Conservation (phyloP, 2,329 filamentous ascomycete genomes). For the Arthrobotrys pseudoclavata region DNA sequence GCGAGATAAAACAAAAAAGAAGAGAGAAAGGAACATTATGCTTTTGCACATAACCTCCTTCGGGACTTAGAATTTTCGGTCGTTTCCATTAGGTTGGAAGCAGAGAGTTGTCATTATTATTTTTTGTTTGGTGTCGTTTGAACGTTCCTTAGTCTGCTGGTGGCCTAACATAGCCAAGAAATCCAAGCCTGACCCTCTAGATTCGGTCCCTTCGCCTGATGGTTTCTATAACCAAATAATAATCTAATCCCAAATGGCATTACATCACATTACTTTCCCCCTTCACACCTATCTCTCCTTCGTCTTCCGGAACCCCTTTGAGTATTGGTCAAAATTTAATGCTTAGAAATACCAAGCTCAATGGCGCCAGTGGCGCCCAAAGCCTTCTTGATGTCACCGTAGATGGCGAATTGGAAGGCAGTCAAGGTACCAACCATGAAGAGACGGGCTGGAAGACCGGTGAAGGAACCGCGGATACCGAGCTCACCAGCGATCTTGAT, state of each 20-base stretch:
- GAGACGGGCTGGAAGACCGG: conserved; percentile 83
- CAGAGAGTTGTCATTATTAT: conserved; percentile 22
- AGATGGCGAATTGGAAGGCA: conserved; percentile 89
- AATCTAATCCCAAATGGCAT: conserved; percentile 34
- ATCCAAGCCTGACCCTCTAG: conserved; percentile 9
- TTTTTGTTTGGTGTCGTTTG: not conserved
- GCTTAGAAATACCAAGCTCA: conserved; percentile 71
- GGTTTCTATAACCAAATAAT: conserved; percentile 24
- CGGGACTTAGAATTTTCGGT: not conserved
- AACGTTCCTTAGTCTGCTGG: conserved; percentile 9
- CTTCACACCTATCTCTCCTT: conserved; percentile 2
- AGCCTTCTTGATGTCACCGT: conserved; percentile 80
- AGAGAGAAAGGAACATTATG: conserved; percentile 1
- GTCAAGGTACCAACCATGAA: conserved; percentile 83
- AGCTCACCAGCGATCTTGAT: conserved; percentile 92
- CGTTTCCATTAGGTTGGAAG: not conserved
- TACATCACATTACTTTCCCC: conserved; percentile 29
- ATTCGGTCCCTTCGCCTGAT: not conserved
- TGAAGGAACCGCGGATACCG: conserved; percentile 81
- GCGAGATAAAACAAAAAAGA: conserved; percentile 8
- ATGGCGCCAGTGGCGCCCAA: conserved; percentile 81
- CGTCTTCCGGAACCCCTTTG: conserved; percentile 5
- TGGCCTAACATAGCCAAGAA: not conserved
- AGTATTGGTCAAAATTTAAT: conserved; percentile 29
- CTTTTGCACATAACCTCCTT: not conserved